Evolutionary conservation across 495 filamentous ascomycete genomes (phyloP).

Genomic region (Bombardia bombarda): DNA sequence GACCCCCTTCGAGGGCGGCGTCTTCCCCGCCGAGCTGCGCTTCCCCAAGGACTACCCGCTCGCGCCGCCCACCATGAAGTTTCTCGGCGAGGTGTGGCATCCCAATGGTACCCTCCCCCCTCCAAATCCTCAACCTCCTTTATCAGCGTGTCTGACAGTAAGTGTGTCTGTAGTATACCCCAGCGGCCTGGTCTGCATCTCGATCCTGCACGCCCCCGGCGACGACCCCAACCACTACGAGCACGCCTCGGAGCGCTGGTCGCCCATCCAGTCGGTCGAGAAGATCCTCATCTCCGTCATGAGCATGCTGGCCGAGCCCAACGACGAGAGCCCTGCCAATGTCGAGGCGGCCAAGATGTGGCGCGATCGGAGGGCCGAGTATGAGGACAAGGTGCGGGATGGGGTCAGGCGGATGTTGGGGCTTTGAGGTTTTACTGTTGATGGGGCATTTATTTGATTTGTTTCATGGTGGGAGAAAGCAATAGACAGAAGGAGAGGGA

Average conservation of each 20-base stretch:
- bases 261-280: constrained; percentile 92
- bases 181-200: constrained; percentile 89
- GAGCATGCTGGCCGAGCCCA: constrained; percentile 98
- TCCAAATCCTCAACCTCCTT: not conserved
- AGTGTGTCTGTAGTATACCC: constrained; percentile 68
- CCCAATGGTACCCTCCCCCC: constrained; percentile 66
- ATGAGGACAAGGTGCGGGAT: constrained; percentile 78
- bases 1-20: constrained; percentile 89
- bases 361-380: constrained; percentile 76
- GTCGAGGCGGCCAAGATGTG: constrained; percentile 99
- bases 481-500: too few species aligned
- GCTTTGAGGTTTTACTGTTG: too few species aligned
- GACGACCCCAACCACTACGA: constrained; percentile 99
- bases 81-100: constrained; percentile 87
- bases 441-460: too few species aligned
- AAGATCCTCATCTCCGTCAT: constrained; percentile 97
- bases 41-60: constrained; percentile 97
- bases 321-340: constrained; percentile 97
- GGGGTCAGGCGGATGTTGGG: constrained; percentile 54
- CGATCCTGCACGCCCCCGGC: constrained; percentile 94
- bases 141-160: not conserved
- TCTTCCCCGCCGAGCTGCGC: constrained; percentile 88
- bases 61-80: constrained; percentile 89
- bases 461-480: too few species aligned
- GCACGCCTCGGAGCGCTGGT: constrained; percentile 91